Evolutionary conservation across 805 yeast genomes (phyloP).

Genomic region (Phaffomyces antillensis): DNA sequence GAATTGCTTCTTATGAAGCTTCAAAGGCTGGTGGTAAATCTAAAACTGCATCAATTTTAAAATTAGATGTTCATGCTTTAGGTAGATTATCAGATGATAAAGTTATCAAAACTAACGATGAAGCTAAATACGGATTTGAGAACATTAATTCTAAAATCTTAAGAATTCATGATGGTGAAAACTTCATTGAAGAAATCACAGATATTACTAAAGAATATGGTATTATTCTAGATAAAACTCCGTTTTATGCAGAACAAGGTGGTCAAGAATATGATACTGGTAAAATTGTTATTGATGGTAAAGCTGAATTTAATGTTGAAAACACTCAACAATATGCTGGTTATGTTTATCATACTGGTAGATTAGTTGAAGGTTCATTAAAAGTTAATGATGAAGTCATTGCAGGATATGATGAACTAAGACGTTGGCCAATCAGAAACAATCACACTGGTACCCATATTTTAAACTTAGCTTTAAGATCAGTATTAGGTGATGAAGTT

Average conservation of each 20-base stretch:
- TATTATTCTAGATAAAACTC: constrained; percentile 78
- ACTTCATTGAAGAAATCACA: constrained; percentile 47
- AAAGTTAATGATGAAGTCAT: constrained; percentile 63
- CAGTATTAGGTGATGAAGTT: constrained; percentile 77
- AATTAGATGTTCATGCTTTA: constrained; percentile 87
- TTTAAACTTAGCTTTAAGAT: constrained; percentile 80
- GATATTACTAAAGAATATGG: constrained; percentile 58
- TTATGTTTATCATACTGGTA: constrained; percentile 92
- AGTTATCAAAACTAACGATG: constrained; percentile 79
- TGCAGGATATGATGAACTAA: constrained; percentile 84
- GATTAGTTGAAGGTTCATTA: constrained; percentile 67
- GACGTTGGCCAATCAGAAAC: constrained; percentile 95
- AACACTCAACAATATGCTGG: constrained; percentile 94
- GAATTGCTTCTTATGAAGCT: constrained; percentile 84
- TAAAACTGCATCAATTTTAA: constrained; percentile 52
- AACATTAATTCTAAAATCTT: constrained; percentile 63
- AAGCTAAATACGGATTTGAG: constrained; percentile 65
- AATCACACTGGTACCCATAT: constrained; percentile 99
- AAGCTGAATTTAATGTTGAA: constrained; percentile 79
- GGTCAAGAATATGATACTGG: constrained; percentile 98
- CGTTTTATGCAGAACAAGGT: constrained; percentile 98
- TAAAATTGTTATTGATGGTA: constrained; percentile 80
- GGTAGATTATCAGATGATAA: constrained; percentile 57
- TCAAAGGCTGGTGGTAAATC: constrained; percentile 80
- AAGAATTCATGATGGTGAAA: constrained; percentile 61